Base-by-base conservation (phyloP, 306 rosid genomes). In the Cicer cuneatum region DNA sequence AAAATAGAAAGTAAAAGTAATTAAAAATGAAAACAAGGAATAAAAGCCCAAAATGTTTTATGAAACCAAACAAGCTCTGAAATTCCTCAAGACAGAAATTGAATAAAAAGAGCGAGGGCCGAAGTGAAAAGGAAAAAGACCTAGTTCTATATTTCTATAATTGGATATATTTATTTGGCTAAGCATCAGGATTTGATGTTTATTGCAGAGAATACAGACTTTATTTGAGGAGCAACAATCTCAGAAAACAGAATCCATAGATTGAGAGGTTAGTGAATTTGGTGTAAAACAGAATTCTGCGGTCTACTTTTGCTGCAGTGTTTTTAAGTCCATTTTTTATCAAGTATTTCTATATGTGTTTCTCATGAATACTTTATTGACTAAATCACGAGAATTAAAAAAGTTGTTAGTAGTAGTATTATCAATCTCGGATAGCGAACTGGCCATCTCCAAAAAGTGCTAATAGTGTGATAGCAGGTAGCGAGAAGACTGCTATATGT, bases 191-290 rank as follows among this genome's bases (percentile, higher is more conserved):
- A 8, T 76, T 48, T 84, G 64, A 64, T 78, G 40, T 77, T 52
- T 77, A 60, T 69, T 74, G 68, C 95, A 94, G 98, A 90, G 95
- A 84, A 75, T 94, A 41, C 93, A 87, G 80, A 75, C 84, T 56
- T 82, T 91, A 75, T 82, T 90, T 13, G 91, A 88, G 78, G 90
- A 82, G 80, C 89, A 84, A 71, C 88, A 69, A 24, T 53, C 89
- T 73, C 92, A 85, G 83, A 76, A 83, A 47, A 37, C 83, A 62
- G 86, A 84, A 83, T 80, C 75, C 70, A 45, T 72, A 49, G 83
- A 85, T 46, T 87, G 87, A 91, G 87, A 91, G 87, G 87, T 84
- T 64, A 9, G 86, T 80, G 59, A 65, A 69, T 51, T 71, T 47
- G 59, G 62, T 51, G 58, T 47, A 56, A 39, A 67, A 49, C 10